A percentile compares a stretch with the other conserved stretches of the same genome.
Conservation (phyloP, 106 monocot genomes). For the Dactylorhiza incarnata region DNA sequence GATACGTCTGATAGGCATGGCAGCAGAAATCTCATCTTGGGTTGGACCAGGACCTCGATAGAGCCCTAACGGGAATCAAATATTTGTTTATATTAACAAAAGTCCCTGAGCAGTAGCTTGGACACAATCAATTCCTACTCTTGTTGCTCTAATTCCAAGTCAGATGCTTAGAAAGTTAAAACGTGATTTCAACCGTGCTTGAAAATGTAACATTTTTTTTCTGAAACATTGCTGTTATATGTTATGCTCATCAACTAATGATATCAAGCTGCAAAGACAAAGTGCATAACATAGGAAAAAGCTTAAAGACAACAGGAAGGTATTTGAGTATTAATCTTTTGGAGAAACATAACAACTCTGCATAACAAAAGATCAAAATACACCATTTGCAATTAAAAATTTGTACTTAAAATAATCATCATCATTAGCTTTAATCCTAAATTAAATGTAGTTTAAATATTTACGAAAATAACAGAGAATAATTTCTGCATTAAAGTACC, state of each 20-base stretch:
- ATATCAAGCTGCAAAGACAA: background rate
- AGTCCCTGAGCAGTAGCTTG: background rate
- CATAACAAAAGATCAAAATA: background rate
- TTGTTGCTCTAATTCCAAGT: background rate
- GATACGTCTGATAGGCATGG: too few species aligned
- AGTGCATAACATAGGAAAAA: background rate
- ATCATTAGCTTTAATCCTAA: background rate
- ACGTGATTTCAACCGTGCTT: background rate
- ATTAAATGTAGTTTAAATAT: background rate
- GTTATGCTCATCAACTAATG: background rate
- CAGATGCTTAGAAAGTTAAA: constrained; percentile 11
- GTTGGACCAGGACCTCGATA: too few species aligned
- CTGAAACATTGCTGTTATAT: background rate
- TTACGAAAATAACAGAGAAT: background rate
- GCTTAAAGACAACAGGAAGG: background rate
- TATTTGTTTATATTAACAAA: too few species aligned
- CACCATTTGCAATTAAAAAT: background rate
- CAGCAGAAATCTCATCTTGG: too few species aligned
- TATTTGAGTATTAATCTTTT: background rate
- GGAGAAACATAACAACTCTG: background rate
- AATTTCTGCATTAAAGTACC: constrained; percentile 29
- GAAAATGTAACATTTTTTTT: background rate
- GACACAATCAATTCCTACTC: background rate
- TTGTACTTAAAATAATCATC: background rate
- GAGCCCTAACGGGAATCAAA: too few species aligned